Evolutionary conservation across 2,329 filamentous ascomycete genomes (phyloP).

Genomic region (Laburnicola sp.): DNA sequence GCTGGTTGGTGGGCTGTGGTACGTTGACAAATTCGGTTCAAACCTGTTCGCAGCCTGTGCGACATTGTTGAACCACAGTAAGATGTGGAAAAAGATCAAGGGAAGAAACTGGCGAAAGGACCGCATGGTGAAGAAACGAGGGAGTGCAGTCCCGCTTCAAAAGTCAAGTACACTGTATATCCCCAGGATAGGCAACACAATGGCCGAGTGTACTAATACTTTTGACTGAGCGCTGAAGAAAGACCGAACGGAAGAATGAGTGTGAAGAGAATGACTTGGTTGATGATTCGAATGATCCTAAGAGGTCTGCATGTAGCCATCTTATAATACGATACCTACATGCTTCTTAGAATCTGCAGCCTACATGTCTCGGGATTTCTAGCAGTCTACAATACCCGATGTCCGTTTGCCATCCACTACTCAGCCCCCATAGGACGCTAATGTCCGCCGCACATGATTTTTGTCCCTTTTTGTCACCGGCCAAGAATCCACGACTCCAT

Average conservation of each 20-base stretch:
- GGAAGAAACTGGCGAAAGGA: not conserved
- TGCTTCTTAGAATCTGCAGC: not conserved
- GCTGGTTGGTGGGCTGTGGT: not conserved
- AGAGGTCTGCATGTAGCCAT: not conserved
- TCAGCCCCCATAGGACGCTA: not conserved
- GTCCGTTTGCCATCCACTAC: not conserved
- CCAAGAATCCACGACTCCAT: not conserved
- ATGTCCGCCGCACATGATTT: not conserved
- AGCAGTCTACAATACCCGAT: not conserved
- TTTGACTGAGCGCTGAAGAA: not conserved
- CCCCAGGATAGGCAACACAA: conserved; percentile 2
- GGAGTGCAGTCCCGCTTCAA: too few species aligned
- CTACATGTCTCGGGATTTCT: not conserved
- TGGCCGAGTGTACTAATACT: not conserved
- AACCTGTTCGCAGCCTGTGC: not conserved
- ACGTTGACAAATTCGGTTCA: not conserved
- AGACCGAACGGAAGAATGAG: conserved; percentile 1
- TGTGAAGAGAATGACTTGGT: not conserved
- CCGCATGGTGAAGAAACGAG: not conserved
- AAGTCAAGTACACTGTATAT: not conserved
- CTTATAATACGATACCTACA: not conserved
- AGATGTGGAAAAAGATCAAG: conserved; percentile 2
- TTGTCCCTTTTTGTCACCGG: not conserved
- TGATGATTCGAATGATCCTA: not conserved
- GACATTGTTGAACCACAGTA: not conserved